Base-by-base conservation (phyloP, 1,284 basidiomycete species). In the Pseudozyma tsukubaensis region DNA sequence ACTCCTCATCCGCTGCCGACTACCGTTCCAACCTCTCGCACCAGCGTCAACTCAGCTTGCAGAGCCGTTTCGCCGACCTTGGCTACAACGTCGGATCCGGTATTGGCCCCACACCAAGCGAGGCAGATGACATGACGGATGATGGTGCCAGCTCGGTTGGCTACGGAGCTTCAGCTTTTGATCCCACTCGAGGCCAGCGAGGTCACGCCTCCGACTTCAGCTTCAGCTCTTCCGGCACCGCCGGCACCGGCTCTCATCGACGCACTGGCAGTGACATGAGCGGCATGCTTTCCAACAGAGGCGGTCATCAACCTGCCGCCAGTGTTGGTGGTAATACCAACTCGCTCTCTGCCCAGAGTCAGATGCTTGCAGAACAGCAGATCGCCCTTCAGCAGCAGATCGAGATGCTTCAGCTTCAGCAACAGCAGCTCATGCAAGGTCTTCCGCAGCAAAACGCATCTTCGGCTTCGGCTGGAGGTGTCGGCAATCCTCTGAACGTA, bases 281-380 rank as follows among this genome's bases (percentile, higher is more conserved):
- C 64, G 76, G 59, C 34, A 45, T 66, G 48, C 56, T 71, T 42
- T 49, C 57, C 49, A 72, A 55, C 50, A 40, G 66, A 32, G 57
- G 44, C 32, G 71, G 73, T 13, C 76, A 78, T 32, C 59, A 57
- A n/a, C 58, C 68, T 36, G 64, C 74, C 12, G 64, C 77, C 92
- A 94, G 81, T 93, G 94, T 80, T 90, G 93, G 77, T 91, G 90
- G 24, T 91, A 94, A 81, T 92, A 92, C 59, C 47, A 74, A 51
- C 70, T 66, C 68, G 52, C 69, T 65, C 48, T 74, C 62, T n/a
- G 77, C 68, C 40, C 73, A 73, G 92, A 94, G 81, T 87, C 93
- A 58, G 91, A 91, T 14, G 63, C 60, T 72, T 18, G 65, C 73
- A 16, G 64, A 85, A 18, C 85, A 86, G 77, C 85, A 85, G 55